Conservation (phyloP, 2,329 filamentous ascomycete species). For the Zymoseptoria crescenta region DNA sequence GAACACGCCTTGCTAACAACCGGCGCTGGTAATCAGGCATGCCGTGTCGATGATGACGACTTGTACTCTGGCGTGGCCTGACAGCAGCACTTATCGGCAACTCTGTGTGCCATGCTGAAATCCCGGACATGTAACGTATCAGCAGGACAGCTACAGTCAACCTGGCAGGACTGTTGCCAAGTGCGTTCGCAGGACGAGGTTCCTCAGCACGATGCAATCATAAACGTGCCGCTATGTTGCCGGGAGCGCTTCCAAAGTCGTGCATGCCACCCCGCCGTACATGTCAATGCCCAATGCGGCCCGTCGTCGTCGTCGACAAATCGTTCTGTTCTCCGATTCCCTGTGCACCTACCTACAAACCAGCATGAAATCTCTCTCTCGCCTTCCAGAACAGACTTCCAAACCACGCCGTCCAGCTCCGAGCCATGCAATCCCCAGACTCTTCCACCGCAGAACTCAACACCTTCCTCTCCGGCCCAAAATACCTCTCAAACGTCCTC, state of each 20-base stretch:
- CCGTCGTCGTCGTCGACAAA: neutral
- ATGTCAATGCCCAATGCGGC: neutral
- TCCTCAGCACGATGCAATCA: too few species aligned
- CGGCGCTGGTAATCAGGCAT: too few species aligned
- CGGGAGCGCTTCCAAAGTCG: neutral
- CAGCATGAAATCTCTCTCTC: neutral
- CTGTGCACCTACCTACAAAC: neutral
- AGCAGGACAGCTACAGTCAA: too few species aligned
- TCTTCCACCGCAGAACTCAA: neutral
- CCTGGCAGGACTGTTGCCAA: too few species aligned
- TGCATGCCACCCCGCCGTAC: neutral
- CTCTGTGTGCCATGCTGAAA: too few species aligned
- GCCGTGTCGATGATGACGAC: too few species aligned
- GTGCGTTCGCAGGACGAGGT: too few species aligned
- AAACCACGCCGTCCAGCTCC: neutral
- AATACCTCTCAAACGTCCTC: constrained; percentile 59
- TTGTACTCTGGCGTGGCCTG: too few species aligned
- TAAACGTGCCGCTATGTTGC: too few species aligned
- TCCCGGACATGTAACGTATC: too few species aligned
- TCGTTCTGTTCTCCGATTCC: neutral
- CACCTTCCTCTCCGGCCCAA: constrained; percentile 40
- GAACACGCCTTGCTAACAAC: too few species aligned
- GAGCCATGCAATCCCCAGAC: neutral
- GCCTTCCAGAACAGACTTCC: neutral
- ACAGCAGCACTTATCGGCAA: too few species aligned